These are phyloP conservation scores for Wickerhamomyces strasburgensis DNA, from an alignment of 805 yeast species.

Conservation along the genomic window DNA sequence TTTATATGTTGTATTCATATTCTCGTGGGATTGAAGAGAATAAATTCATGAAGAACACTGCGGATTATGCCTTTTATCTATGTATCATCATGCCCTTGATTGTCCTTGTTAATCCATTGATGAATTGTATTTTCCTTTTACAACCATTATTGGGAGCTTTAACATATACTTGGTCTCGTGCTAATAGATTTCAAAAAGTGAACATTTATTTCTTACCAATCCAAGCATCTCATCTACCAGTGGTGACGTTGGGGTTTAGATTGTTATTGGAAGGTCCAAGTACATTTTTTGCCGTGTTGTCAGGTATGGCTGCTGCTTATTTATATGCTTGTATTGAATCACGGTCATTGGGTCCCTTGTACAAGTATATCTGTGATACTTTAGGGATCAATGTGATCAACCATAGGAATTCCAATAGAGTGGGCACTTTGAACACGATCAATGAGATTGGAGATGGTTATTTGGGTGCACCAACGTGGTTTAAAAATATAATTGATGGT, in stretches of 20 bases:
- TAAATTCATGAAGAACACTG: slow-evolving; percentile 41
- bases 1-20: slow-evolving; percentile 53
- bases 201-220: slow-evolving; percentile 51
- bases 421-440: slow-evolving; percentile 27
- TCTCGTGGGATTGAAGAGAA: slow-evolving; percentile 52
- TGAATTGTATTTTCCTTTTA: slow-evolving; percentile 27
- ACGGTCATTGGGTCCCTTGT: slow-evolving; percentile 41
- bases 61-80: slow-evolving; percentile 54
- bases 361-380: slow-evolving; percentile 23
- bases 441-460: slow-evolving; percentile 46
- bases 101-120: slow-evolving; percentile 29
- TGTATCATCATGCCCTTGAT: slow-evolving; percentile 45
- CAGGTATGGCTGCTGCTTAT: slow-evolving; percentile 55
- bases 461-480: slow-evolving; percentile 50
- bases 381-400: slow-evolving; percentile 19
- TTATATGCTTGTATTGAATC: slow-evolving; percentile 58
- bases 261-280: slow-evolving; percentile 38
- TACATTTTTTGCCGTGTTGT: slow-evolving; percentile 35
- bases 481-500: slow-evolving; percentile 26
- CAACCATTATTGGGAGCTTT: slow-evolving; percentile 46
- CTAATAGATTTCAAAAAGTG: slow-evolving; percentile 45
- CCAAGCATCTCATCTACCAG: slow-evolving; percentile 55
- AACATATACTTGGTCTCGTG: slow-evolving; percentile 56
- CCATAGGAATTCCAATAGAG: slow-evolving; percentile 25
- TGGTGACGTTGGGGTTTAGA: slow-evolving; percentile 39